Percentiles rank a stretch among this genome's conserved stretches.
Evolutionary conservation across 768 basidiomycete species (phyloP).

Genomic region (Lyophyllum shimeji): DNA sequence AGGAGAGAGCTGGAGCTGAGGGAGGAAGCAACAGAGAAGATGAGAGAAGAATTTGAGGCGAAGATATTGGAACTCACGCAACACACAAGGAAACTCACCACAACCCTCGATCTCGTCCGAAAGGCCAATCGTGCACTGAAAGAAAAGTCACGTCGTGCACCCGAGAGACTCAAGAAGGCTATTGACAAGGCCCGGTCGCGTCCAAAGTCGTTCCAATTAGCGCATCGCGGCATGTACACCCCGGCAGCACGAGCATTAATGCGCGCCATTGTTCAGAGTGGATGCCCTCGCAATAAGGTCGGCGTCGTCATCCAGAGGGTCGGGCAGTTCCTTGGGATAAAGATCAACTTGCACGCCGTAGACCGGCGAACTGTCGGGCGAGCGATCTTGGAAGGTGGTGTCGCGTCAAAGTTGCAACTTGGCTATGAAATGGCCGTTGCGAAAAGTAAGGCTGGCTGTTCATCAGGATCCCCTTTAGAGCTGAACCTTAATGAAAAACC

Average conservation of each 20-base stretch:
- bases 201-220: not conserved
- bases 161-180: not conserved
- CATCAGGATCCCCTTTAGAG: not conserved
- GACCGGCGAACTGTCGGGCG: constrained; percentile 16
- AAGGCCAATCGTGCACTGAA: not conserved
- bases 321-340: constrained; percentile 12
- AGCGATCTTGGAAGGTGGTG: constrained; percentile 13
- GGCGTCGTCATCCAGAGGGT: constrained; percentile 5
- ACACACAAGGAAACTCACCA: not conserved
- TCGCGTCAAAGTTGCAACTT: constrained; percentile 12
- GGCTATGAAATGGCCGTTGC: constrained; percentile 9
- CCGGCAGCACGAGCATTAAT: constrained; percentile 16
- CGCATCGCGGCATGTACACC: constrained; percentile 13
- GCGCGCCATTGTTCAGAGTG: constrained; percentile 10
- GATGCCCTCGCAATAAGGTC: constrained; percentile 11
- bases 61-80: not conserved
- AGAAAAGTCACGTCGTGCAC: not conserved
- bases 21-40: not conserved
- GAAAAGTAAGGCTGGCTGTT: not conserved
- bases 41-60: not conserved
- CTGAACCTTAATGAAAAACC: not conserved
- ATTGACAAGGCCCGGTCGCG: not conserved
- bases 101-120: not conserved
- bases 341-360: constrained; percentile 11
- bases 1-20: not conserved